A percentile compares a stretch with the other conserved stretches of the same genome.
Conservation (phyloP, 2,329 filamentous ascomycete genomes). For the Colletotrichum chrysophilum region DNA sequence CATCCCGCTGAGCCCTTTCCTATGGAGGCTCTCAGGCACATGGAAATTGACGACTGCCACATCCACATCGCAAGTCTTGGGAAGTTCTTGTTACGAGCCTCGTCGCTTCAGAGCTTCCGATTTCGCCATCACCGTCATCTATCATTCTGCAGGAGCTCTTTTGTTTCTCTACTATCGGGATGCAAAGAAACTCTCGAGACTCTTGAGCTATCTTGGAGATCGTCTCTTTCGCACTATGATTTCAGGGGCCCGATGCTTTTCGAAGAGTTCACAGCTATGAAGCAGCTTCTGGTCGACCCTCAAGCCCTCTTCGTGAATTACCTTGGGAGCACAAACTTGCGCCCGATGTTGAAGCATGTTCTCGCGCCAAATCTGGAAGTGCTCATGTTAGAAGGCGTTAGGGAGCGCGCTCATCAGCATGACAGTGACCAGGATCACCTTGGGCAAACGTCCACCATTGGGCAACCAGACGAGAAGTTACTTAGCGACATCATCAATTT, state of each 20-base stretch:
- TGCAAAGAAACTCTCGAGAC: neutral
- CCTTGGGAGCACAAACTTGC: neutral
- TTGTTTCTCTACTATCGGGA: neutral
- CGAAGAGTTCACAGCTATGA: neutral
- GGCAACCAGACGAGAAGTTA: neutral
- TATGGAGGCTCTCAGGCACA: neutral
- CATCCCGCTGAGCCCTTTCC: neutral
- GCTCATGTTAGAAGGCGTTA: neutral
- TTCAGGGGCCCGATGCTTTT: neutral
- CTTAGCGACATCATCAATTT: neutral
- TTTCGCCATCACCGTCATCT: neutral
- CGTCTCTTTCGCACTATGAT: neutral
- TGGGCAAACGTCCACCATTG: fast-evolving
- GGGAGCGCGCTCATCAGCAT: fast-evolving
- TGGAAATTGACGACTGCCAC: neutral
- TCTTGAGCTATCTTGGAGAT: neutral
- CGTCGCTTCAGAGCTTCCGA: neutral
- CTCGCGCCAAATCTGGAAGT: neutral
- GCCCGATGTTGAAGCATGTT: neutral
- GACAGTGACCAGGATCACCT: fast-evolving
- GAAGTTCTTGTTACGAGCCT: neutral
- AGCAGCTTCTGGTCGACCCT: neutral
- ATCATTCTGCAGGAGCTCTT: neutral
- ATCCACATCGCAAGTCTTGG: neutral
- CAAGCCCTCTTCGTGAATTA: neutral